These are phyloP conservation scores for Stagonosporopsis rhizophila DNA, from an alignment of 2,329 filamentous ascomycete species.

Conservation along the genomic window DNA sequence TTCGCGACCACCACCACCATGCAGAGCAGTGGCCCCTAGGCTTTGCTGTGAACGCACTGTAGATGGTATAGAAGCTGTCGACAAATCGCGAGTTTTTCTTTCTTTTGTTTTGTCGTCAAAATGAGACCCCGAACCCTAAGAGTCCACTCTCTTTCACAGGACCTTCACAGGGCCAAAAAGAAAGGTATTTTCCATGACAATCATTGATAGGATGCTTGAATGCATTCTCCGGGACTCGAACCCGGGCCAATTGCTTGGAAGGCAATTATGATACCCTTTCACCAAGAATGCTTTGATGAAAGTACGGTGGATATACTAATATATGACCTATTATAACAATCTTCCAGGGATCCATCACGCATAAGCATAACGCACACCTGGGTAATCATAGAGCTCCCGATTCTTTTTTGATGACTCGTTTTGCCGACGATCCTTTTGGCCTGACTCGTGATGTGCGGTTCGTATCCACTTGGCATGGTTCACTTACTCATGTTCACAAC, in stretches of 20 bases:
- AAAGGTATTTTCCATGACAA: not conserved
- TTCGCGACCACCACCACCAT: not conserved
- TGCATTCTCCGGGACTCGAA: conserved; percentile 19
- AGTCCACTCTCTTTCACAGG: not conserved
- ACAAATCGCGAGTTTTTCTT: not conserved
- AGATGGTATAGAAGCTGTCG: not conserved
- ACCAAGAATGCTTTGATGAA: conserved; percentile 18
- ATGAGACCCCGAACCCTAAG: not conserved
- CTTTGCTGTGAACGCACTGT: not conserved
- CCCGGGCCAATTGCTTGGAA: conserved; percentile 23
- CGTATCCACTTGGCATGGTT: not conserved
- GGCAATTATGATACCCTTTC: conserved; percentile 21
- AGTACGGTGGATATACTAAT: not conserved
- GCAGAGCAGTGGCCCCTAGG: not conserved
- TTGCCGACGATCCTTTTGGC: not conserved
- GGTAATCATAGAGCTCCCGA: too few species aligned
- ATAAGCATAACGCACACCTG: too few species aligned
- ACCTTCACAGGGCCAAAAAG: not conserved
- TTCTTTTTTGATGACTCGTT: not conserved
- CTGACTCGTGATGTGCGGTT: not conserved
- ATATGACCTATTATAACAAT: too few species aligned
- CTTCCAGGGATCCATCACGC: not conserved
- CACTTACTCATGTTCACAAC: not conserved
- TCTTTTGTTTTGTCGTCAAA: not conserved
- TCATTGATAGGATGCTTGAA: not conserved